These are phyloP conservation scores for Dalbergia cochinchinensis DNA, from an alignment of 306 rosid species.

Conservation along the genomic window DNA sequence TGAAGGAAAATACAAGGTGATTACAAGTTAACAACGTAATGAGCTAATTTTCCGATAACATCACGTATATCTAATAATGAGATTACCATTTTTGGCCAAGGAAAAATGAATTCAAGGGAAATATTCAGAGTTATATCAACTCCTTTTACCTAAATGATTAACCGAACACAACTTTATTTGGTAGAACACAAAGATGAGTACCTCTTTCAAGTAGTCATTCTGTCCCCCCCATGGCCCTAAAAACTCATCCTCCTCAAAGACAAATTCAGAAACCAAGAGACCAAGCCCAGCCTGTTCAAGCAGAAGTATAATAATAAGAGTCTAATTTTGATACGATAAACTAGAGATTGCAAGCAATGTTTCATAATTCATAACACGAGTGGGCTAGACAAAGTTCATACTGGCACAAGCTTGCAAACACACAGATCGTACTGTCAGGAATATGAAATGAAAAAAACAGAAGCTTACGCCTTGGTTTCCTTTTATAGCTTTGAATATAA, in stretches of 20 bases:
- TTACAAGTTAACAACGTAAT: not conserved
- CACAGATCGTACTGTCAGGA: not conserved
- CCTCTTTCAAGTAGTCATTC: constrained; percentile 63
- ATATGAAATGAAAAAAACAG: constrained; percentile 16
- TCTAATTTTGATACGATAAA: constrained; percentile 20
- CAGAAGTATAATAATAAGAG: constrained; percentile 18
- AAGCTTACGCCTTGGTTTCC: constrained; percentile 45
- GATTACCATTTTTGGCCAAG: constrained; percentile 9
- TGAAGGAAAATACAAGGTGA: constrained; percentile 24
- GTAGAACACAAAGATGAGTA: constrained; percentile 43
- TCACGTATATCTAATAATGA: constrained; percentile 2
- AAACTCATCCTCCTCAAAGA: constrained; percentile 61
- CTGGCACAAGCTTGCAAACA: constrained; percentile 26
- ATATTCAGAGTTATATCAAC: constrained; percentile 24
- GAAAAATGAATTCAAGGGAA: not conserved
- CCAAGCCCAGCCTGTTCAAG: constrained; percentile 72
- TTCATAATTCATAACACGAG: constrained; percentile 12
- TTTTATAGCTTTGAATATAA: constrained; percentile 53
- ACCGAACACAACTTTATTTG: constrained; percentile 13
- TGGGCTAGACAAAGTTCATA: too few species aligned
- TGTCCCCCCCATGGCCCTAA: constrained; percentile 69
- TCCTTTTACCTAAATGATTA: constrained; percentile 28
- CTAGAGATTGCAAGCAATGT: not conserved
- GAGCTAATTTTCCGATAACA: not conserved
- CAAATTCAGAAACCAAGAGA: constrained; percentile 71